Conservation (phyloP, 495 filamentous ascomycete genomes). For the Aspergillus panamensis region DNA sequence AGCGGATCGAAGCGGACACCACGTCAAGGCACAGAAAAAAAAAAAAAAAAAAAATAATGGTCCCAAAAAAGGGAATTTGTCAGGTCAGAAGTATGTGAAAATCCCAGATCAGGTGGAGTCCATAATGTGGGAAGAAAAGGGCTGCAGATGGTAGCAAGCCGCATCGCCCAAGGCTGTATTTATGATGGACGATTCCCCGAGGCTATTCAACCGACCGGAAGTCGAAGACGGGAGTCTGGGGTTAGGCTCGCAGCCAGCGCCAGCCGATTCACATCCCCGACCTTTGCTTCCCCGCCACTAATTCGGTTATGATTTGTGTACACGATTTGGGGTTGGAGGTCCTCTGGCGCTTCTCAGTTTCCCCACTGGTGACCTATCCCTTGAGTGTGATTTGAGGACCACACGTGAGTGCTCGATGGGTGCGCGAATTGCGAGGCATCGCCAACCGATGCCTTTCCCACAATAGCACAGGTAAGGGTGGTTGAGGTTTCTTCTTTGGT, state of each 20-base stretch:
- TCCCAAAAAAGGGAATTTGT: no score
- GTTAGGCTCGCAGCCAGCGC: conserved; percentile 7
- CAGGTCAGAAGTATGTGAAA: background rate
- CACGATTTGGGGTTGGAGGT: background rate
- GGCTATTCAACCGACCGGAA: conserved; percentile 28
- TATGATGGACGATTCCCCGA: conserved; percentile 28
- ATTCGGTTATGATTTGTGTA: conserved; percentile 13
- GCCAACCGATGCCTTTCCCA: conserved; percentile 5
- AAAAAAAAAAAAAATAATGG: no score
- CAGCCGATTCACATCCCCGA: conserved; percentile 24
- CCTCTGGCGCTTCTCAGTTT: background rate
- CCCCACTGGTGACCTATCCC: background rate
- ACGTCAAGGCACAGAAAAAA: no score
- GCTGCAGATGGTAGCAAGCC: background rate
- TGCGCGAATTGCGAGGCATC: background rate
- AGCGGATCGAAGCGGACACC: no score
- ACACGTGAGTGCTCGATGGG: background rate
- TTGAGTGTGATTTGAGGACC: conserved; percentile 4
- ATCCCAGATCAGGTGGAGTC: background rate
- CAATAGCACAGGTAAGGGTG: background rate
- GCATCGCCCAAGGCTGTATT: conserved; percentile 12
- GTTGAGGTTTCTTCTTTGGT: background rate
- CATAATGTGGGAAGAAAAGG: conserved; percentile 5
- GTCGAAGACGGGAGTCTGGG: conserved; percentile 33
- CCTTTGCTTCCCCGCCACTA: background rate